A percentile compares a stretch with the other conserved stretches of the same genome.
phyloP scores from a whole-genome alignment of 345 rosid genomes.

The Hirschfeldia incana region DNA sequence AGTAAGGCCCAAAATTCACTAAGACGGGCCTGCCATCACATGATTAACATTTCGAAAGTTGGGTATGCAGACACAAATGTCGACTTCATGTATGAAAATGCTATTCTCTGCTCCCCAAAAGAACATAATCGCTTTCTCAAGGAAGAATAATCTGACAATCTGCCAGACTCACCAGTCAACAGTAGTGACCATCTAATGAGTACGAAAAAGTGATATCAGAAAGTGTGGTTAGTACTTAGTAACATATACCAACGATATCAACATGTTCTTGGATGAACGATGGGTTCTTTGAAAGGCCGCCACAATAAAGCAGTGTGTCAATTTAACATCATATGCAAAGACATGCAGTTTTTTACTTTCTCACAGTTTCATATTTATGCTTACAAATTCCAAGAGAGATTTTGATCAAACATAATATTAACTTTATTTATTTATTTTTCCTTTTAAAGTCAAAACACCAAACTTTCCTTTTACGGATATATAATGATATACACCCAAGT shows the following conservation, averaged over 20 bases:
- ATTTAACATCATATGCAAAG: conserved; percentile 52
- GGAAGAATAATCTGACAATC: conserved; percentile 91
- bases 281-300: conserved; percentile 77
- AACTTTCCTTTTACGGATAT: not conserved
- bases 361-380: not conserved
- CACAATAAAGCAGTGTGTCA: conserved; percentile 83
- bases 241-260: conserved; percentile 72
- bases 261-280: conserved; percentile 87
- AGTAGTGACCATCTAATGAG: not conserved
- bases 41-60: not conserved
- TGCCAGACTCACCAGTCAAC: conserved; percentile 30
- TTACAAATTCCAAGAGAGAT: not conserved
- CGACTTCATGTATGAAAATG: not conserved
- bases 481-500: not conserved
- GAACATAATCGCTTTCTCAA: conserved; percentile 78
- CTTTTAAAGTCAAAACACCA: not conserved
- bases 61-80: not conserved
- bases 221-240: conserved; percentile 6
- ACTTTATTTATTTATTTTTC: too few species aligned
- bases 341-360: not conserved
- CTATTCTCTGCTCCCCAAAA: not conserved
- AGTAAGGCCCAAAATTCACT: too few species aligned
- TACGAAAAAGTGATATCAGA: not conserved
- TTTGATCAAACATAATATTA: not conserved
- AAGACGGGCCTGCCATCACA: too few species aligned